Evolutionary conservation across 495 filamentous ascomycete species (phyloP), one percentile per base, ranked within the genome.

Genomic region (Lepidopterella palustris): DNA sequence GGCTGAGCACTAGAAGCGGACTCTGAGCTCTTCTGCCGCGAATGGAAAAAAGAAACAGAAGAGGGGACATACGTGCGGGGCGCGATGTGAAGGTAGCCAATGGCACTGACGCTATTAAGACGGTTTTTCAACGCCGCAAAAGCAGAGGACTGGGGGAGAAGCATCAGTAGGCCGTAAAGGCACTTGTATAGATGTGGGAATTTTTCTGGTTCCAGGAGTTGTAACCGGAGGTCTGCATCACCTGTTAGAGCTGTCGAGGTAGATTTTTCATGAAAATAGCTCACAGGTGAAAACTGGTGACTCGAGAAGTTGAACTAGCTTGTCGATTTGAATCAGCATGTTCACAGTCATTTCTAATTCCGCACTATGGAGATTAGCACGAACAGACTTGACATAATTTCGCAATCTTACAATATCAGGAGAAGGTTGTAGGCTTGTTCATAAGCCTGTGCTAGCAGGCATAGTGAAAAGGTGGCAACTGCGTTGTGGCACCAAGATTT

Each of bases 281-380:
- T 56, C 54, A 92, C 90, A 97, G 40, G 95, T 99, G 69, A 97
- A 99, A 2, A 99, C 95, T 1, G 95, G 93, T 0, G 92, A 97
- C 71, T 99, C 95, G 5, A 99, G 81, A 3, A 99, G 83, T 74
- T 99, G 95, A 13, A 99, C 95, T 39, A 99, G 80, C 71, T 99
- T 99, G 73, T 99, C 95, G 68, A 99, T 96, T 71, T 99, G 95
- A 53, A 99, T 97, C 55, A 99, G 83, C 76, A 97, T 93, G 61
- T 93, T 95, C 62, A 99, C 92, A 0, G 93, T 97, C 88, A 97
- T 97, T 74, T 99, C 95, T 25, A 99, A 81, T 61, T 99, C 95
- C 53, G 90, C 95, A 73, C 90, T 96, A 63, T 9, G 21, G 53
- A 11, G 18, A 66, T 86, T 68, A 86, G 79, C 61, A 63, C 56